These are phyloP conservation scores for Posidonia oceanica DNA, from an alignment of 116 monocot species.

Conservation along the genomic window DNA sequence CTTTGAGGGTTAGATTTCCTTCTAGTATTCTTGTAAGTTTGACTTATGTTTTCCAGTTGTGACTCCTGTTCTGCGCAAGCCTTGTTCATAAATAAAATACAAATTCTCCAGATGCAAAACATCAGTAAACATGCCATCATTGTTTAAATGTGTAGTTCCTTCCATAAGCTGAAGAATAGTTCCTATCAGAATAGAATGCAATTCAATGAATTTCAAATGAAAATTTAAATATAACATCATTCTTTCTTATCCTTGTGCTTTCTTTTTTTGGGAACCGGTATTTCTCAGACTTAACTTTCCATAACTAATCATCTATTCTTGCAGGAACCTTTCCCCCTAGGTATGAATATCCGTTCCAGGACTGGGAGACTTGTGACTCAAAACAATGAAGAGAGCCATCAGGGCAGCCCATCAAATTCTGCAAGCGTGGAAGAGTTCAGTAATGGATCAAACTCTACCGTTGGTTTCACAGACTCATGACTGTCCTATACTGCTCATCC, in stretches of 20 bases:
- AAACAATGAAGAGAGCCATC: constrained; percentile 43
- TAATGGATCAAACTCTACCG: constrained; percentile 17
- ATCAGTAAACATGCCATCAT: not conserved
- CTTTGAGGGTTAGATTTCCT: too few species aligned
- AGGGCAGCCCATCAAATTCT: constrained; percentile 19
- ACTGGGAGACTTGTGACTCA: constrained; percentile 37
- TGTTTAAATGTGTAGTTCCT: not conserved
- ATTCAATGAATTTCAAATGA: too few species aligned
- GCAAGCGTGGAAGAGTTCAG: constrained; percentile 17
- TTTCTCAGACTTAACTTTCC: not conserved
- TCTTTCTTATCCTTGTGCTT: too few species aligned
- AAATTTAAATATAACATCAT: too few species aligned
- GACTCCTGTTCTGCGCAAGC: too few species aligned
- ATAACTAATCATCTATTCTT: not conserved
- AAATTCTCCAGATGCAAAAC: too few species aligned
- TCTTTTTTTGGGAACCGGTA: too few species aligned
- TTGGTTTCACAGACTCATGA: constrained; percentile 18
- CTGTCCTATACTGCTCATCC: not conserved
- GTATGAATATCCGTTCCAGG: constrained; percentile 59
- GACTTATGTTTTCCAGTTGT: too few species aligned
- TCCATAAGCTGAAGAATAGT: too few species aligned
- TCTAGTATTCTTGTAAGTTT: too few species aligned
- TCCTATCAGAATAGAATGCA: too few species aligned
- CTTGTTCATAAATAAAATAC: too few species aligned
- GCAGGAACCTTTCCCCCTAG: constrained; percentile 91